Evolutionary conservation across 2,329 filamentous ascomycete genomes (phyloP), one percentile per base, ranked within the genome.

Genomic region (Aspergillus clavatus): DNA sequence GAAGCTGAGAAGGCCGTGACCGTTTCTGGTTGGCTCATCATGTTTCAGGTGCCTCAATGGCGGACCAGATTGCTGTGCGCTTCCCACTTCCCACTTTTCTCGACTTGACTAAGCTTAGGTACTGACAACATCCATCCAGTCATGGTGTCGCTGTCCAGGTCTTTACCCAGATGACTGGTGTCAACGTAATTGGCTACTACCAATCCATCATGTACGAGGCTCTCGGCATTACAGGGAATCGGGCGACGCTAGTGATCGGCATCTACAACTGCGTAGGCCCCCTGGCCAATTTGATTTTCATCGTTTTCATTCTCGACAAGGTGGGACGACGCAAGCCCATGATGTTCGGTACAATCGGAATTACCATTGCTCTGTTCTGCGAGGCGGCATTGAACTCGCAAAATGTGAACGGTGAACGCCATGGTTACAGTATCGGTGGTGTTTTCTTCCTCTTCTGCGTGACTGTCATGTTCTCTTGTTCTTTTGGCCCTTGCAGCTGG

Each of bases 371-470:
- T 0, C 64, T 84, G 0, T 72, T 81, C 52, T 78, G 81, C 47
- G 81, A 85, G 61, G 80, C 78, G 1, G 70, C 67, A 1, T 73
- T 84, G 45, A 81, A 80, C 51, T 76, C 74, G 0, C 70, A 74
- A 46, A 73, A 77, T 39, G 56, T 66, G 3, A 65, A 72, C 7
- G 70, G 72, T 2, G 55, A 56, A 1, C 59, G 63, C 4, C 53
- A 73, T 52, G 66, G 70, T 40, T 62, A 81, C 31, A 81, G 80
- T 36, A 78, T 82, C 29, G 78, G 73, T 0, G 81, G 79, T 10
- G 79, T 85, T 14, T 80, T 81, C 53, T 84, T 85, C 65, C 63
- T 86, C n/a, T 85, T 84, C 59, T 73, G 74, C 39, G 79, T 82
- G 41, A 77, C 78, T 18, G 71, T 76, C 11, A 75, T 81, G 53